Evolutionary conservation across 2,329 filamentous ascomycete species (phyloP).

Genomic region (Microcera coccophila): DNA sequence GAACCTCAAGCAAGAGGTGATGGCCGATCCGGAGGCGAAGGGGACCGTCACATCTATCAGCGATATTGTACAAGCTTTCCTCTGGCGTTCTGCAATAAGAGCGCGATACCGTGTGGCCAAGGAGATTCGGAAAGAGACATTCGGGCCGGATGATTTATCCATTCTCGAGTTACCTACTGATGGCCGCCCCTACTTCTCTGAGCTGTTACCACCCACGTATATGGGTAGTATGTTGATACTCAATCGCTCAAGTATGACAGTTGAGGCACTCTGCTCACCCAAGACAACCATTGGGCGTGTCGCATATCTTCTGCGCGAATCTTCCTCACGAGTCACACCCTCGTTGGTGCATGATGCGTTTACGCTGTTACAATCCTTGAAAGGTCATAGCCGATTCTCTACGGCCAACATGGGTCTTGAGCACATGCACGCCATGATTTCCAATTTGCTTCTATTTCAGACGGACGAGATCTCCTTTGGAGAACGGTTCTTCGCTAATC

Average conservation of each 20-base stretch:
- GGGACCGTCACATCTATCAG: slow-evolving; percentile 29
- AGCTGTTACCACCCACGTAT: slow-evolving; percentile 26
- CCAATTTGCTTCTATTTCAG: slow-evolving; percentile 30
- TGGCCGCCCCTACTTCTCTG: slow-evolving; percentile 28
- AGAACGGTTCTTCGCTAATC: slow-evolving; percentile 23
- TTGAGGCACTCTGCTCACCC: slow-evolving; percentile 26
- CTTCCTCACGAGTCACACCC: slow-evolving; percentile 23
- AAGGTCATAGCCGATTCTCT: slow-evolving; percentile 23
- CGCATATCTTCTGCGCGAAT: slow-evolving; percentile 23
- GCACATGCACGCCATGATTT: slow-evolving; percentile 28
- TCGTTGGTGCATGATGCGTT: slow-evolving; percentile 28
- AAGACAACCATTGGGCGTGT: slow-evolving; percentile 24
- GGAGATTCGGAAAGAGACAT: slow-evolving; percentile 15
- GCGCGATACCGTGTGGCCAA: slow-evolving; percentile 33
- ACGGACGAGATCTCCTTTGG: slow-evolving; percentile 28
- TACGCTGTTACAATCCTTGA: slow-evolving; percentile 23
- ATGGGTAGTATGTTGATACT: slow-evolving; percentile 29
- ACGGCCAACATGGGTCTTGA: slow-evolving; percentile 26
- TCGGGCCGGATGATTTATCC: slow-evolving; percentile 21
- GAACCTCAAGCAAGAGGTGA: slow-evolving; percentile 29
- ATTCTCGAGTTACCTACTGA: slow-evolving; percentile 35
- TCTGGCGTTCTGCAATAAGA: slow-evolving; percentile 36
- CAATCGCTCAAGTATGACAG: slow-evolving; percentile 23
- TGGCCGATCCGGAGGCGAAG: slow-evolving; percentile 22
- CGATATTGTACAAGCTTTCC: slow-evolving; percentile 39